Evolutionary conservation across 2,329 filamentous ascomycete genomes (phyloP), one percentile per base, ranked within the genome.

Genomic region (Penicillium sp.): DNA sequence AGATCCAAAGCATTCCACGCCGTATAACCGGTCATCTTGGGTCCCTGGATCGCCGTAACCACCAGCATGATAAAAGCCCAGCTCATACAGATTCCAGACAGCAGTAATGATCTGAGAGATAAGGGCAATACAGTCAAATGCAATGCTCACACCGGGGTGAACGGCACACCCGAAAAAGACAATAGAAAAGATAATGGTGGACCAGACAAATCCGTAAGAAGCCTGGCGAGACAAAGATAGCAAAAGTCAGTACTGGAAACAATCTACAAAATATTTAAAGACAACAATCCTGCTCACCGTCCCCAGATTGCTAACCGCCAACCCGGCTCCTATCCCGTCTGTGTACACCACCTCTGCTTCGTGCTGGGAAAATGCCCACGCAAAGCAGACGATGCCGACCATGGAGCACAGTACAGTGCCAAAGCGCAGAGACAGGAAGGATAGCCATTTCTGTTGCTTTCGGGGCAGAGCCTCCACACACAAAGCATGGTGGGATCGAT

Each of bases 151-250:
- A 3, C 43, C 46, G 2, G 48, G 48, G n/a, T 38, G 48, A 1
- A 51, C 21, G 33, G 47, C 17, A 25, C 43, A 40, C 28, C 46
- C 38, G 44, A 48, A 50, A 33, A 51, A 13, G 23, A 53, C 10
- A 40, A 51, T 32, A 38, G 56, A 25, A 18, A 54, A 11, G 35
- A 50, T 32, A 29, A 44, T 8, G 29, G 47, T 33, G 31, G 48
- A 51, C 48, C 48, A 51, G 14, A 42, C 10, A n/a, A 49, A 42
- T 18, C 35, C 46, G 20, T 44, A 49, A 1, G 45, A 16, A 7
- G 40, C 21, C 48, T 50, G 19, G 8, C 13, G 15, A 9, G 18
- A 4, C 6, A 4, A n/a, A 6, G 14, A n/a, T n/a, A 27, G 25
- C 25, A 27, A n/a, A 13, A n/a, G 4, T 4, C 17, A 19, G 19